Evolutionary conservation across 2,329 filamentous ascomycete species (phyloP), one percentile per base, ranked within the genome.

Genomic region (Penicillium sp.): DNA sequence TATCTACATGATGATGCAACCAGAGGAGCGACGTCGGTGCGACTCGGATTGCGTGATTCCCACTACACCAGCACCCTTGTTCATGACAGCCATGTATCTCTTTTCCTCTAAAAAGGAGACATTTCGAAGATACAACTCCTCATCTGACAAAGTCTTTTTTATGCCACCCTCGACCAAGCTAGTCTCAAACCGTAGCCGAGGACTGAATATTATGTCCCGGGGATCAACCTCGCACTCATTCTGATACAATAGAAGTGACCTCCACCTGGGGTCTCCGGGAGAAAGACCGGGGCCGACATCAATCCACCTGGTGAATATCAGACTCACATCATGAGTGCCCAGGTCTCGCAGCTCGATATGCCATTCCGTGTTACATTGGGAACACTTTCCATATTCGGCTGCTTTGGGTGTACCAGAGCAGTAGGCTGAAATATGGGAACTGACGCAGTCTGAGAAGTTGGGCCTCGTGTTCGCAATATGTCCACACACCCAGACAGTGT

Each of bases 261-360:
- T 34, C 40, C 28, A 42, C 28, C 40, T 34, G n/a, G 40, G 40
- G n/a, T 42, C 40, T 10, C 35, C 18, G 26, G 40, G 40, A n/a
- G 28, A 43, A 9, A 47, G n/a, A 6, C 47, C 43, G 11, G 47
- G 47, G 18, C 47, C 47, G 7, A 50, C 11, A 22, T 50, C 47
- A 31, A 50, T 44, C 47, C 47, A 50, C n/a, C 5, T n/a, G 24
- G 47, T 50, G 28, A 50, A 29, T 23, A 41, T 40, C n/a, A 50
- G 22, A 13, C 35, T 40, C 37, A 40, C 28, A 22, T 40, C 42
- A 18, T n/a, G 36, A 13, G 29, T 14, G 24, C 37, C 47, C 34
- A 50, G 20, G 34, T 23, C 36, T 14, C 47, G 47, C n/a, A 47
- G 26, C 20, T 47, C 35, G 2, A 50, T 13, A 13, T 46, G n/a